A percentile compares a stretch with the other conserved stretches of the same genome.
Evolutionary conservation across 306 rosid genomes (phyloP).

Genomic region (peach (Prunus persica)): DNA sequence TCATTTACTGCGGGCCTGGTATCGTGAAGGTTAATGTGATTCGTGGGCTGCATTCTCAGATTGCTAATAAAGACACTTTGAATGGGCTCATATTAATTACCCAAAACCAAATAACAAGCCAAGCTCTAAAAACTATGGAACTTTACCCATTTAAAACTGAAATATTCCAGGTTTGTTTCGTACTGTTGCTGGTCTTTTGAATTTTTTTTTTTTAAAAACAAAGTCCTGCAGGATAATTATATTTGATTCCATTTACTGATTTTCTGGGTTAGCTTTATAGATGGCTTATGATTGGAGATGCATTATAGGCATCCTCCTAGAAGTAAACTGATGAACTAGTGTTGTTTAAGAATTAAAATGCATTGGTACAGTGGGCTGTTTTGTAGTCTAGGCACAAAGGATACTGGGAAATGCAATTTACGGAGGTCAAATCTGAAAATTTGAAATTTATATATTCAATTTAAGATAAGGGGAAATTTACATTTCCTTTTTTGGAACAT

Average conservation of each 20-base stretch:
- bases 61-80: conserved; percentile 60
- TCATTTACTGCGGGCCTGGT: conserved; percentile 58
- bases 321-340: background rate
- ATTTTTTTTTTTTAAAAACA: background rate
- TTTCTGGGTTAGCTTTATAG: background rate
- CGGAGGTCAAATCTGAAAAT: background rate
- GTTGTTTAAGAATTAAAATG: background rate
- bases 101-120: conserved; percentile 63
- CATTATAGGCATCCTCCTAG: background rate
- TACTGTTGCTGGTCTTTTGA: background rate
- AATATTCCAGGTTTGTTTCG: conserved; percentile 75
- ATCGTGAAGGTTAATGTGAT: conserved; percentile 56
- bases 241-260: background rate
- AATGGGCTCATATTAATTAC: conserved; percentile 62
- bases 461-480: background rate
- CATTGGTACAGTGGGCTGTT: background rate
- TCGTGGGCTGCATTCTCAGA: conserved; percentile 53
- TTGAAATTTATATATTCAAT: background rate
- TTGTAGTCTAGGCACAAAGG: background rate
- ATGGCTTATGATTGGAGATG: background rate
- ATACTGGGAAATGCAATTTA: background rate
- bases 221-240: background rate
- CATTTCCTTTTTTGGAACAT: background rate
- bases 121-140: conserved; percentile 67
- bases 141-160: conserved; percentile 64